Base-by-base conservation (phyloP, 208 protist genomes). In the Zelonia costaricensis region DNA sequence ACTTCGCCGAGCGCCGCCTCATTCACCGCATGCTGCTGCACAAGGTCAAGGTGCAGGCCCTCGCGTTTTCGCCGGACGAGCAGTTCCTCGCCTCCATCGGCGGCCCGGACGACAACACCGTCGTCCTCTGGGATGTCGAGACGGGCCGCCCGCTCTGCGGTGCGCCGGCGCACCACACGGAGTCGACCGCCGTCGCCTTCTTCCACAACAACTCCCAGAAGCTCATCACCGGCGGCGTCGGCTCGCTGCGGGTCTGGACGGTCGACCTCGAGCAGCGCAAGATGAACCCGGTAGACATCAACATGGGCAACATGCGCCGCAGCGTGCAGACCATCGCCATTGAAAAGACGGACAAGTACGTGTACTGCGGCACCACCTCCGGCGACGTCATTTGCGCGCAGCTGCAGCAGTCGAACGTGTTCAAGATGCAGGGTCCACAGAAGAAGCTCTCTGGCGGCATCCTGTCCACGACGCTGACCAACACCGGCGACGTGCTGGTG, bases 31-130 rank as follows among this genome's bases (percentile, higher is more conserved):
- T 98, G 80, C 64, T 87, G 61, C 78, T 99, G 42, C 97, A 99
- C 78, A 98, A 98, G 68, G 92, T 94, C 22, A 92, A 94, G 68
- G 95, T 99, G 28, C 80, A 97, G 78, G 80, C 86, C 1, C 80
- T 99, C 28, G 86, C 92, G 7, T 99, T 99, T 73, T 98, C 94
- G n/a, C 73, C 74, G 23, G 86, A 97, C 40, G 95, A 98, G 66
- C 47, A 79, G 51, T 97, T 84, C 53, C 82, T 99, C 18, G 95
- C 88, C 23, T 97, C 94, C 13, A 77, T 99, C 52, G 97, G 97
- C 33, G 97, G 95, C 28, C 47, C 86, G 22, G 97, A 99, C 71
- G 97, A 99, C 75, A 98, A 98, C 79, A 91, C 85, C 7, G 80
- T 98, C 2, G 96, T 98, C 2, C 70, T 98, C 16, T 99, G 96